Evolutionary conservation across 306 rosid genomes (phyloP), one percentile per base, ranked within the genome.

Genomic region (Dicorynia guianensis): DNA sequence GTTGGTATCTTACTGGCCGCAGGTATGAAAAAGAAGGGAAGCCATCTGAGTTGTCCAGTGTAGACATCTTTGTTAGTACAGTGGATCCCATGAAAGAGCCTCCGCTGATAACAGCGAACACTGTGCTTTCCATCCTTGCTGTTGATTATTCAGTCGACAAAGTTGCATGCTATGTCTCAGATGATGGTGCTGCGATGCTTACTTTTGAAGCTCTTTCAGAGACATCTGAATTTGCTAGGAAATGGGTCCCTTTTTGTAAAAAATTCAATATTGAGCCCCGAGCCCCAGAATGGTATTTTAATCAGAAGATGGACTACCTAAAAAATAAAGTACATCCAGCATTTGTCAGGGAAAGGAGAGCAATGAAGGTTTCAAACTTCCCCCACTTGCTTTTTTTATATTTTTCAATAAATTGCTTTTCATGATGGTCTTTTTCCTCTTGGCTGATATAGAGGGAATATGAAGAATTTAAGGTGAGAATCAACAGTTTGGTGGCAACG

Each of bases 121-220:
- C 97, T 1, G 99, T 95, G 74, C 89, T 95, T 34, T 92, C 99
- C 43, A 95, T 95, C 82, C 97, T 95, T 36, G 89, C 93, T 10
- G 99, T 89, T 50, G 97, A 95, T 82, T 95, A 95, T 81, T 97
- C 99, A 4, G 93, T 89, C 3, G 99, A 95, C 46, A 95, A 95
- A 82, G 96, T 92, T 67, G 89, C 92, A n/a, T 95, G 99, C 89
- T 95, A 95, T 72, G 97, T 95, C 67, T 95, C 99, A 8, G 97
- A 95, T 56, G 99, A 95, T 86, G 99, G 99, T 80, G 99, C 99
- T 72, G 99, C 99, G 59, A 95, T 95, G 99, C 90, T 95, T 72
- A 95, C 99, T 59, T 95, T 95, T 80, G 97, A 95, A 87, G 99
- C 93, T 18, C 93, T 95, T 65, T 92, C 97, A 11, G 99, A 95